Evolutionary conservation across 2,329 filamentous ascomycete species (phyloP), one percentile per base, ranked within the genome.

Genomic region (Cordyceps farinosa): DNA sequence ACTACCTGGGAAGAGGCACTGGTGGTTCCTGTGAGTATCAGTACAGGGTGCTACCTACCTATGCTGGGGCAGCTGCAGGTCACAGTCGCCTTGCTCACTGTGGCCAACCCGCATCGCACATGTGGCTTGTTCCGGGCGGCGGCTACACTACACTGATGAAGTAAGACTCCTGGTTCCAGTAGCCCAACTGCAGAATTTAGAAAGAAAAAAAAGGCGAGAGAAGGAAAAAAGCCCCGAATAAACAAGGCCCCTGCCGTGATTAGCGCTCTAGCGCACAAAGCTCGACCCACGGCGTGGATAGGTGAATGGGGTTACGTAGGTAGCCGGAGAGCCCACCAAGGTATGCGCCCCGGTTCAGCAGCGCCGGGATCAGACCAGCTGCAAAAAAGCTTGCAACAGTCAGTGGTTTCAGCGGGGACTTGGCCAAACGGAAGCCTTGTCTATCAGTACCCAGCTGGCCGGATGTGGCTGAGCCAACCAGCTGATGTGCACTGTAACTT

Each of bases 361-460:
- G 57, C 38, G 36, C 48, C 48, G 51, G 57, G 57, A 60, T 60
- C 29, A 60, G 57, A 60, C 45, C 45, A 51, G 45, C 32, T 7
- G 13, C 7, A 38, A 22, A 22, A 22, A 22, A 22, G 22, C 22
- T 22, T 22, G 22, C 22, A 22, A 22, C 22, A 22, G 22, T 22
- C 22, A 22, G 22, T 22, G 22, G 22, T 22, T 22, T 22, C n/a
- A 22, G 42, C 13, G 15, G 15, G 34, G 34, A 9, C 34, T 11
- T 38, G 6, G 34, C 11, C 22, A 11, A 38, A 38, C 34, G 34
- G 44, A 22, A 22, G 22, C 22, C 22, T 22, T 22, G 22, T 22
- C 22, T 22, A 22, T 22, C 22, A 22, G 22, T 22, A 22, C 13
- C 27, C 13, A 22, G 45, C 45, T 48, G 45, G 8, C 38, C 45